Base-by-base conservation (phyloP, 192 early-diverging fungal genomes). In the Endogone sp. region DNA sequence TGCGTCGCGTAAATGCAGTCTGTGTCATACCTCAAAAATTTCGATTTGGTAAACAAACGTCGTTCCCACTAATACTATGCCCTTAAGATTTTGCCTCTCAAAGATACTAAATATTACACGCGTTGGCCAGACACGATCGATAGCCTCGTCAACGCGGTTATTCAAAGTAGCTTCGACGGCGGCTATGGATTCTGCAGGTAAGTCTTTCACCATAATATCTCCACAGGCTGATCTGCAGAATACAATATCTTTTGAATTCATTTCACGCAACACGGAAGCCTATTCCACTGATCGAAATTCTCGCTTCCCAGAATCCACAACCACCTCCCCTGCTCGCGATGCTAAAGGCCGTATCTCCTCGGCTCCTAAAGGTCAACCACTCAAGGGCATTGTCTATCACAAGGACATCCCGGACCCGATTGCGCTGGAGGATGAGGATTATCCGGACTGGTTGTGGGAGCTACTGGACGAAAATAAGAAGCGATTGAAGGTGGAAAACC, bases 361-460 rank as follows among this genome's bases (percentile, higher is more conserved):
- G 24, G 87, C 75, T 65, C 81, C 84, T 2, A 84, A 89, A 22
- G 95, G 95, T 56, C 89, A 92, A 0, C 85, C 92, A 6, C 71
- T 98, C 65, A 94, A 94, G 78, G 93, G 93, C 0, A 74, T 98
- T 49, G 94, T 94, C 71, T 92, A 91, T 65, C 79, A 92, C 66
- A 92, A 91, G 75, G 89, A 91, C 62, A 90, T 88, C 54, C 84
- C 87, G 62, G 94, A 98, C 64, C 94, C 94, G 4, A 80, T 96
- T 22, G 92, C 95, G 2, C 81, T 89, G 29, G 86, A 86, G 20
- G 96, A 98, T 69, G 80, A 85, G 0, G 91, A 90, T 69, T 98
- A 98, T 66, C 96, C 95, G 4, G 87, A 84, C 0, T 96, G 96
- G 96, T 86, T 98, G n/a, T 98, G 95, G 94, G 85, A 88, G 9